Percentiles rank a stretch among this genome's conserved stretches.
phyloP scores from a whole-genome alignment of 306 rosid species.

The Malus asiatica region DNA sequence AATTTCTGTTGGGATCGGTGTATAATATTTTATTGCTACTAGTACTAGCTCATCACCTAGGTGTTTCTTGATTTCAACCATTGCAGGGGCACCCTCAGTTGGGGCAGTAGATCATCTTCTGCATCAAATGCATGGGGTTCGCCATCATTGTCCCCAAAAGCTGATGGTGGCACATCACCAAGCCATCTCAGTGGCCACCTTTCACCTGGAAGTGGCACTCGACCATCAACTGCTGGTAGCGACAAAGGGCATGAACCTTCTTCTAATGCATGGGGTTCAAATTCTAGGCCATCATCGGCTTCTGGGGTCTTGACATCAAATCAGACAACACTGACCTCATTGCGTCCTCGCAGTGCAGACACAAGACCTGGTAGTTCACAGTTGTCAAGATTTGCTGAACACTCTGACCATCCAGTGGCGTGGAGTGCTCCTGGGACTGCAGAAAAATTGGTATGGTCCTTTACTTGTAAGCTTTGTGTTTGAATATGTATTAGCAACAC shows the following conservation, averaged over 20 bases:
- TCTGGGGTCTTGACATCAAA: conserved; percentile 70
- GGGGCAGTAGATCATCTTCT: conserved; percentile 92
- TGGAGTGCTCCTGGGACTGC: conserved; percentile 76
- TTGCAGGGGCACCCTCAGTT: conserved; percentile 82
- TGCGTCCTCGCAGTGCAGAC: conserved; percentile 98
- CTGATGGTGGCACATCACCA: conserved; percentile 79
- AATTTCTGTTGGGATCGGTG: background rate
- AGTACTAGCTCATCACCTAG: background rate
- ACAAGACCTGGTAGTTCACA: conserved; percentile 96
- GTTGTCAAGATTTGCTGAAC: conserved; percentile 91
- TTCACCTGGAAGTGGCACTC: conserved; percentile 87
- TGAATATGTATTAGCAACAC: background rate
- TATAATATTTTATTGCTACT: conserved; percentile 4
- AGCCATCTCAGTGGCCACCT: conserved; percentile 72
- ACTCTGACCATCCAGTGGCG: conserved; percentile 61
- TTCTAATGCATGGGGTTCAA: conserved; percentile 64
- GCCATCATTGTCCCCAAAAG: conserved; percentile 66
- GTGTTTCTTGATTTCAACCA: conserved; percentile 4
- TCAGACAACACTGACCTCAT: conserved; percentile 54
- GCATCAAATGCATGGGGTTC: conserved; percentile 88
- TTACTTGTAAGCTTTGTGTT: conserved; percentile 1
- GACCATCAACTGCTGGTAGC: conserved; percentile 92
- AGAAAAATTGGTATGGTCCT: conserved; percentile 61
- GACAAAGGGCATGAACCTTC: conserved; percentile 66
- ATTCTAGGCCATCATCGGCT: conserved; percentile 92